phyloP scores from a whole-genome alignment of 306 rosid species.

The Adenanthera pavonina region DNA sequence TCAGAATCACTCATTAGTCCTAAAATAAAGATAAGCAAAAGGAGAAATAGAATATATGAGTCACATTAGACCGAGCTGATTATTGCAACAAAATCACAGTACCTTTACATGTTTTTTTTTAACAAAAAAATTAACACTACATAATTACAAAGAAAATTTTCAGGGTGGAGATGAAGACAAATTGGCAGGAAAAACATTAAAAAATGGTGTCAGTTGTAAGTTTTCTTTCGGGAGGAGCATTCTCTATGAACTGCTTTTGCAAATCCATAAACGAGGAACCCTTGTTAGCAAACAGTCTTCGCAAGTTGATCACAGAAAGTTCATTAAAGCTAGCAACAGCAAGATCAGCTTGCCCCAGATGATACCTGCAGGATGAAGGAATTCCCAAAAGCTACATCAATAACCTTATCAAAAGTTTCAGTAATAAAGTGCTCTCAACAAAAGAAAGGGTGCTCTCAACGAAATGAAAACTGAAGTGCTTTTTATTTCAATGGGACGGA shows the following conservation, averaged over 20 bases:
- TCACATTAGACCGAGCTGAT: constrained; percentile 48
- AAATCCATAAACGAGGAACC: constrained; percentile 93
- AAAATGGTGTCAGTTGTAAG: constrained; percentile 85
- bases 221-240: constrained; percentile 81
- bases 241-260: constrained; percentile 81
- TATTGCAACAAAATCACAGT: constrained; percentile 28
- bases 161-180: not conserved
- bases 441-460: no score
- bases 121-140: constrained; percentile 36
- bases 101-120: constrained; percentile 33
- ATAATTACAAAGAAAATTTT: constrained; percentile 51
- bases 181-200: constrained; percentile 40
- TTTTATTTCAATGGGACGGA: not conserved
- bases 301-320: constrained; percentile 92
- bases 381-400: constrained; percentile 28
- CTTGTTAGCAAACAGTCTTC: constrained; percentile 90
- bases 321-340: constrained; percentile 88
- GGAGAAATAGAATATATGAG: not conserved
- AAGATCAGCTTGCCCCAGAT: constrained; percentile 95
- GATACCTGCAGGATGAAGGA: constrained; percentile 64
- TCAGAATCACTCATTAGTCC: no score
- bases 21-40: no score
- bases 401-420: not conserved
- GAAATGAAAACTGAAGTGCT: not conserved
- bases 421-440: not conserved